These are phyloP conservation scores for Mollisia scopiformis DNA, from an alignment of 2,329 filamentous ascomycete species.

Conservation along the genomic window DNA sequence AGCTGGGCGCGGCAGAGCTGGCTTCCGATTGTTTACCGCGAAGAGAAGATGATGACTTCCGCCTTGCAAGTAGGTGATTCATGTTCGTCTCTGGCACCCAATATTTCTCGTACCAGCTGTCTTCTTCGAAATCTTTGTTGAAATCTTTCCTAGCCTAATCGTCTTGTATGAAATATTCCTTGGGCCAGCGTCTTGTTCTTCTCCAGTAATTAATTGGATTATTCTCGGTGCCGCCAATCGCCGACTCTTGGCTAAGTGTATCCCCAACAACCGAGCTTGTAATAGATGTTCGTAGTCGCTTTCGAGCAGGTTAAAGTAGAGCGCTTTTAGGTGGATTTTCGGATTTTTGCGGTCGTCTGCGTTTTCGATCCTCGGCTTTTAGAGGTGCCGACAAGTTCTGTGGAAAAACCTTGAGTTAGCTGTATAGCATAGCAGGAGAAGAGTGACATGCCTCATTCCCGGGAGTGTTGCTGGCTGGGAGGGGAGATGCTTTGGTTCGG, in stretches of 20 bases:
- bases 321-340: background rate
- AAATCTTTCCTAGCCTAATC: conserved; percentile 3
- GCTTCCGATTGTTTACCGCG: too few species aligned
- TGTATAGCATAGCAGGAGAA: conserved; percentile 17
- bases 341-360: conserved; percentile 4
- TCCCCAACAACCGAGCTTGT: background rate
- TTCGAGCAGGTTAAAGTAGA: conserved; percentile 3
- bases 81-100: conserved; percentile 6
- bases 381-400: conserved; percentile 3
- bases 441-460: conserved; percentile 18
- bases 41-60: too few species aligned
- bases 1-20: too few species aligned
- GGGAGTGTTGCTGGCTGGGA: conserved; percentile 19
- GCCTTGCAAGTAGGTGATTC: too few species aligned
- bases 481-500: conserved; percentile 17
- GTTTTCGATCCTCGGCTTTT: conserved; percentile 12
- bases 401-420: conserved; percentile 20
- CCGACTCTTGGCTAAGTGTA: background rate
- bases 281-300: conserved; percentile 7
- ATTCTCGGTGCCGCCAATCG: conserved; percentile 20
- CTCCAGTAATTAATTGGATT: conserved; percentile 35
- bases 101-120: background rate
- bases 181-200: conserved; percentile 30
- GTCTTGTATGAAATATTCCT: conserved; percentile 31
- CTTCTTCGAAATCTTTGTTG: background rate